These are phyloP conservation scores for Rhododendron mucronatum DNA, from an alignment of 148 eudicot species.

Conservation along the genomic window DNA sequence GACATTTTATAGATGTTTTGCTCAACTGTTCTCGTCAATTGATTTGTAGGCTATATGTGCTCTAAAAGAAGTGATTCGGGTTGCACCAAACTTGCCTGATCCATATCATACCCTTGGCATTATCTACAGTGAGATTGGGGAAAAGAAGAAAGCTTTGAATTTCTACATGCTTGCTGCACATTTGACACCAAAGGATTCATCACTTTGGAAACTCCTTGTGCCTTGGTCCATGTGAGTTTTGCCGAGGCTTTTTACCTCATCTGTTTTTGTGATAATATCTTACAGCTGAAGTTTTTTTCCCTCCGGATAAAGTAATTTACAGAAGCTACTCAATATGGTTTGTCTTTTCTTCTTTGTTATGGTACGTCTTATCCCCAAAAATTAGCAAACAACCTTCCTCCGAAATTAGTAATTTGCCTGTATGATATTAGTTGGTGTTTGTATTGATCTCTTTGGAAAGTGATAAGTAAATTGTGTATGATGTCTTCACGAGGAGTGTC, in stretches of 20 bases:
- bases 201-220: slow-evolving; percentile 71
- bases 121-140: slow-evolving; percentile 48
- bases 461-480: background rate
- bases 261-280: background rate
- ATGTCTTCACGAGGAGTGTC: background rate
- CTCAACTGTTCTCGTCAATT: background rate
- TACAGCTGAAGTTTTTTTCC: background rate
- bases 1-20: background rate
- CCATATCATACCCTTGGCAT: slow-evolving; percentile 79
- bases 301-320: background rate
- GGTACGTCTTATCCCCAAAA: background rate
- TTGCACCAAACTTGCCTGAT: slow-evolving; percentile 73
- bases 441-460: background rate
- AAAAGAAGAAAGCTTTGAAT: slow-evolving; percentile 52
- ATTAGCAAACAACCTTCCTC: background rate
- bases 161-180: slow-evolving; percentile 80
- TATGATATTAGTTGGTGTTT: background rate
- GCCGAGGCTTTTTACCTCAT: slow-evolving; percentile 6
- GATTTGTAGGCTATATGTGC: slow-evolving; percentile 56
- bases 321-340: background rate
- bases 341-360: background rate
- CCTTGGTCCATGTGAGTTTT: slow-evolving; percentile 66
- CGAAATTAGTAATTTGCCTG: background rate
- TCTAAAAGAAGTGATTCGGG: slow-evolving; percentile 60
- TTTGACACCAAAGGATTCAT: slow-evolving; percentile 62